A percentile compares a stretch with the other conserved stretches of the same genome.
These are phyloP conservation scores for Colletotrichum tropicale DNA, from an alignment of 2,329 filamentous ascomycete species.

Conservation along the genomic window DNA sequence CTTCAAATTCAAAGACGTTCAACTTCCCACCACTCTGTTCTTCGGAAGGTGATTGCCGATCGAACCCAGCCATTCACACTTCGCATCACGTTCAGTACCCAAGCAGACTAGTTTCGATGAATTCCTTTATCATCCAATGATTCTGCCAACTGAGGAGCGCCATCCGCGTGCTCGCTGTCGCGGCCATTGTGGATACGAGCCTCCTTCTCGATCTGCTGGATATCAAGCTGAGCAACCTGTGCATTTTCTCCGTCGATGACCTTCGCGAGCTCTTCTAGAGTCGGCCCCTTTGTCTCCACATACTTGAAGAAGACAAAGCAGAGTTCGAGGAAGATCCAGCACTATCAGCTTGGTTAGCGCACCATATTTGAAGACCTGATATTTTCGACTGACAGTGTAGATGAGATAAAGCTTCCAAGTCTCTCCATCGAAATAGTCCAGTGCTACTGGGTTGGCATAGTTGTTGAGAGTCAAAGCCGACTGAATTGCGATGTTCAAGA, in stretches of 20 bases:
- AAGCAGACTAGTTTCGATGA: too few species aligned
- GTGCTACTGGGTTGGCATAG: constrained; percentile 61
- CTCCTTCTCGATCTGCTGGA: constrained; percentile 50
- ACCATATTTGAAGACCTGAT: not conserved
- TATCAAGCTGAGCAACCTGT: constrained; percentile 47
- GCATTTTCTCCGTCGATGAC: constrained; percentile 69
- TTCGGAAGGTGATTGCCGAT: not conserved
- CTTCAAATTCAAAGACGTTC: not conserved
- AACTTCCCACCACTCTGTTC: not conserved
- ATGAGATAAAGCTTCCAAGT: constrained; percentile 62
- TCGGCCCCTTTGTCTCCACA: constrained; percentile 67
- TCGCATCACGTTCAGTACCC: too few species aligned
- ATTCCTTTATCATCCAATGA: not conserved
- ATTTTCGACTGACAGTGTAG: constrained; percentile 51
- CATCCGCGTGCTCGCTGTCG: not conserved
- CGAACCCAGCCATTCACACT: too few species aligned
- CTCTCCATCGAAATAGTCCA: constrained; percentile 46
- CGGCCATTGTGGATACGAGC: not conserved
- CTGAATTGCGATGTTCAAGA: constrained; percentile 62
- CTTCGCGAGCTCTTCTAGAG: constrained; percentile 69
- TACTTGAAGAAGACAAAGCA: constrained; percentile 54
- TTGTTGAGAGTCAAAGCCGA: constrained; percentile 58
- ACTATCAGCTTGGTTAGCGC: not conserved
- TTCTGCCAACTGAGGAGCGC: not conserved
- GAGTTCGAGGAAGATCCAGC: constrained; percentile 10